Percentiles rank a stretch among this genome's conserved stretches.
Evolutionary conservation across 768 basidiomycete genomes (phyloP).

Genomic region (Imleria badia): DNA sequence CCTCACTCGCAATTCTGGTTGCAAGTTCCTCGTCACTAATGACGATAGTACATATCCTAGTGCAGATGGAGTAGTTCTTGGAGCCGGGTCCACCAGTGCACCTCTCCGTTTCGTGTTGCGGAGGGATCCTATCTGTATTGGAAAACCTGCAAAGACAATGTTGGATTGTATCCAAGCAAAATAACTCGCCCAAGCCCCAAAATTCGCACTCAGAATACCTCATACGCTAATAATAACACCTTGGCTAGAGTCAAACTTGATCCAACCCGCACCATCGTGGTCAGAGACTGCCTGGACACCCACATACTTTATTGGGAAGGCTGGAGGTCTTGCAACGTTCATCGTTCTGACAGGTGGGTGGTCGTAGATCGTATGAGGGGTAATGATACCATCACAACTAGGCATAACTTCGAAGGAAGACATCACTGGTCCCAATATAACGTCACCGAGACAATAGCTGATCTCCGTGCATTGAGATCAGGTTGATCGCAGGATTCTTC

Average conservation of each 20-base stretch:
- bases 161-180: constrained; percentile 87
- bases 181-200: constrained; percentile 34
- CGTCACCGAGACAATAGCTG: constrained; percentile 78
- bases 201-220: not conserved
- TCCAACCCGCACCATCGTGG: constrained; percentile 85
- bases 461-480: constrained; percentile 51
- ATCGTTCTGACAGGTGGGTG: constrained; percentile 86
- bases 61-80: constrained; percentile 71
- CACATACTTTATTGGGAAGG: constrained; percentile 94
- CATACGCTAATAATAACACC: constrained; percentile 8
- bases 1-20: constrained; percentile 74
- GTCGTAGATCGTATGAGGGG: not conserved
- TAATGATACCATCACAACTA: constrained; percentile 28
- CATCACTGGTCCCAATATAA: constrained; percentile 77
- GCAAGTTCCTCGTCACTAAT: constrained; percentile 88
- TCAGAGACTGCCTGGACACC: constrained; percentile 93
- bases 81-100: constrained; percentile 81
- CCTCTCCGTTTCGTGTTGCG: constrained; percentile 74
- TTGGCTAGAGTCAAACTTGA: constrained; percentile 75
- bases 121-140: constrained; percentile 72
- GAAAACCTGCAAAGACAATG: constrained; percentile 92
- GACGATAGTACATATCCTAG: constrained; percentile 90
- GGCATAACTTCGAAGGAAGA: constrained; percentile 78
- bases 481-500: constrained; percentile 14
- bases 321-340: constrained; percentile 81